phyloP scores from a whole-genome alignment of 331 rosid genomes.

The Malus hybrid region DNA sequence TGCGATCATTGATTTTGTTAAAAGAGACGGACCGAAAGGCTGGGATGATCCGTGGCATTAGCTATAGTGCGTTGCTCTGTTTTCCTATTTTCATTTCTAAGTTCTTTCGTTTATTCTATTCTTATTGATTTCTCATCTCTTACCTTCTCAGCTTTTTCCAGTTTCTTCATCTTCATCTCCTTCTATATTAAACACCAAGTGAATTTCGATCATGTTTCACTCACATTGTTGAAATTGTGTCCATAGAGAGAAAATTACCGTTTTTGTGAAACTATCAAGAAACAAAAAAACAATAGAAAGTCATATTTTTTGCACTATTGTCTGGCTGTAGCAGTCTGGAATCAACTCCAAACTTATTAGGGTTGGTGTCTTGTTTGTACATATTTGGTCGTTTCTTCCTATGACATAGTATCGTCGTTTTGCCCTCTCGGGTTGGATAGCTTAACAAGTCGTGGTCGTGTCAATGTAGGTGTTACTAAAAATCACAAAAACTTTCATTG shows the following conservation, averaged over 20 bases:
- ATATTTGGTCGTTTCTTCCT: background rate
- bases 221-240: background rate
- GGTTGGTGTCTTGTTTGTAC: background rate
- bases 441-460: too few relatives aligned
- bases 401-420: background rate
- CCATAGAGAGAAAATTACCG: background rate
- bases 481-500: too few relatives aligned
- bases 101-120: background rate
- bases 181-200: too few relatives aligned
- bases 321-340: background rate
- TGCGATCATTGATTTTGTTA: slow-evolving; percentile 73
- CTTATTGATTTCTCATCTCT: slow-evolving; percentile 1
- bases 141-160: background rate
- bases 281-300: background rate
- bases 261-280: background rate
- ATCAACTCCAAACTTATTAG: background rate
- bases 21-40: slow-evolving; percentile 88
- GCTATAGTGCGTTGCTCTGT: slow-evolving; percentile 22
- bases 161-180: background rate
- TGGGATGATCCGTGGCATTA: slow-evolving; percentile 99
- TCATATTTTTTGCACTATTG: background rate
- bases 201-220: background rate
- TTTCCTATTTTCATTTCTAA: background rate
- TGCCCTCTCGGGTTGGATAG: background rate
- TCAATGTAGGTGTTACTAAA: too few relatives aligned